phyloP scores from a whole-genome alignment of 148 eudicot species.

The Drosera capensis region DNA sequence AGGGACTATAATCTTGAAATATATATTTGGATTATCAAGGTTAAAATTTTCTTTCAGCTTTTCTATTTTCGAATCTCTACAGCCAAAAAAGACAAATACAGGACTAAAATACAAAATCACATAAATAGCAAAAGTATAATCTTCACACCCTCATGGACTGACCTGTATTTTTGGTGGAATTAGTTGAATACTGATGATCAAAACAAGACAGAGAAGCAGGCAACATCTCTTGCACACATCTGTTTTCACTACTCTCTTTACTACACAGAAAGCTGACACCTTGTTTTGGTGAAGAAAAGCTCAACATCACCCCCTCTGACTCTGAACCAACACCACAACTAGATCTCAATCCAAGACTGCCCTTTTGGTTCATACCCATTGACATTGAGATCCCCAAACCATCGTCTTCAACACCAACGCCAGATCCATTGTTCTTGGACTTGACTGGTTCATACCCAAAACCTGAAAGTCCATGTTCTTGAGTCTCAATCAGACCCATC shows the following conservation, averaged over 20 bases:
- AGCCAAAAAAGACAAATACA: background rate
- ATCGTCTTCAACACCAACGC: slow-evolving; percentile 1
- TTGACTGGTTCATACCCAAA: slow-evolving; percentile 1
- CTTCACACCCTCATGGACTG: background rate
- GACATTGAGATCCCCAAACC: background rate
- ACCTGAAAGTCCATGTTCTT: background rate
- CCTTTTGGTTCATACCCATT: slow-evolving; percentile 1
- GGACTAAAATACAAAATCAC: background rate
- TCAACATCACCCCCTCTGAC: slow-evolving; percentile 3
- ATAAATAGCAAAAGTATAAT: background rate
- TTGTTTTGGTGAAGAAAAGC: slow-evolving; percentile 5
- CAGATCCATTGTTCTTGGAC: slow-evolving; percentile 5
- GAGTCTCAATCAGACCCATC: slow-evolving; percentile 6
- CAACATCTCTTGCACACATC: background rate
- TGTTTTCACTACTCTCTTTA: too few relatives aligned
- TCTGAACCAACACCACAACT: background rate
- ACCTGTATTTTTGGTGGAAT: slow-evolving; percentile 8
- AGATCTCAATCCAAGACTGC: slow-evolving; percentile 6
- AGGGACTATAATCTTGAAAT: too few relatives aligned
- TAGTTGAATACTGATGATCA: slow-evolving; percentile 3
- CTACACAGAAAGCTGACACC: slow-evolving; percentile 5
- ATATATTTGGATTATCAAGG: background rate
- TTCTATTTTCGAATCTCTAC: too few relatives aligned
- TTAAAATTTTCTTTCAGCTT: too few relatives aligned
- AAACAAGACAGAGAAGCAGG: background rate